Conservation (phyloP, 345 rosid species). For the Acer negundo region DNA sequence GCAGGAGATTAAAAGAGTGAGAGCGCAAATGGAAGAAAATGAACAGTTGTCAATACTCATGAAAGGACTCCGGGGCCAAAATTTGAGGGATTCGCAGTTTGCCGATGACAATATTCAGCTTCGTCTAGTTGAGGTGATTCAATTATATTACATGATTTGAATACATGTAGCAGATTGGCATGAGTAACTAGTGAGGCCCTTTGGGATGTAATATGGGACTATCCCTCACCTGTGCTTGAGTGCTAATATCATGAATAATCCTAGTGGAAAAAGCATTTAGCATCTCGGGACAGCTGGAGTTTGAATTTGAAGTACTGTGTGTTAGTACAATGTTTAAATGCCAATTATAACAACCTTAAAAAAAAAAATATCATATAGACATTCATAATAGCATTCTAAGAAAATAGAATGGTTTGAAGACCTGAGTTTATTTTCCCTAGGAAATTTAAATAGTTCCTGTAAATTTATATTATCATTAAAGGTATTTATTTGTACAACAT, state of each 20-base stretch:
- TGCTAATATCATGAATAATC: not conserved
- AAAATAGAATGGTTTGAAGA: not conserved
- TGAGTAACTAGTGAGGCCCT: not conserved
- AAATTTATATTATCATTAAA: too few species aligned
- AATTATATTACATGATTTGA: not conserved
- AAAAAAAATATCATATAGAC: too few species aligned
- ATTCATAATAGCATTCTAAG: too few species aligned
- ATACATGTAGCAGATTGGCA: not conserved
- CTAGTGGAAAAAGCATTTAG: not conserved
- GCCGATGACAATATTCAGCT: conserved; percentile 77
- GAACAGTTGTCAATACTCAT: conserved; percentile 78
- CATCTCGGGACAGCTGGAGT: not conserved
- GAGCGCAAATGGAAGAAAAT: conserved; percentile 95
- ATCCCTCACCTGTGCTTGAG: not conserved
- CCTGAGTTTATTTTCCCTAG: not conserved
- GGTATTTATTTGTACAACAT: too few species aligned
- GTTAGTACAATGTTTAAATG: too few species aligned
- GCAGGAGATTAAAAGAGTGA: conserved; percentile 80
- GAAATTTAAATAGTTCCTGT: not conserved
- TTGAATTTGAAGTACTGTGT: not conserved
- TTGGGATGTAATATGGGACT: not conserved
- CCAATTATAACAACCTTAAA: too few species aligned
- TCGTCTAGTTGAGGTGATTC: conserved; percentile 79
- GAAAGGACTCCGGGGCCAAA: conserved; percentile 95
- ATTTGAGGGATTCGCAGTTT: conserved; percentile 72